phyloP scores from a whole-genome alignment of 2,329 filamentous ascomycete genomes.

The Aureobasidium subglaciale region DNA sequence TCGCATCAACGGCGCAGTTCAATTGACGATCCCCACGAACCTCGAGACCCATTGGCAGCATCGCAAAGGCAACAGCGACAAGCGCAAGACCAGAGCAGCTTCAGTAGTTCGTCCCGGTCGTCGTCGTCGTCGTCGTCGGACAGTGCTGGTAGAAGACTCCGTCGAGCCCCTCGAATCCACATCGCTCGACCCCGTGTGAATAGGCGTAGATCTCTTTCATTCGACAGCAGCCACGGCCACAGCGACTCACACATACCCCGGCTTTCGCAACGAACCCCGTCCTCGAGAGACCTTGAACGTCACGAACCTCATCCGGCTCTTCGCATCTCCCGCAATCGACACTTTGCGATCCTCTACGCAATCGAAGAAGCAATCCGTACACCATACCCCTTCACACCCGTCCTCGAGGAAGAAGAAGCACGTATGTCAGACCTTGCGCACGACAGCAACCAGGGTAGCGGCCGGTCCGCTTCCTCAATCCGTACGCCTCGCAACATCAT shows the following conservation, averaged over 20 bases:
- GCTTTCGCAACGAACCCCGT: constrained; percentile 27
- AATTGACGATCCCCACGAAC: constrained; percentile 44
- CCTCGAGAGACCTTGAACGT: constrained; percentile 24
- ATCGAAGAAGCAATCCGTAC: constrained; percentile 84
- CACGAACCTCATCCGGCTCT: constrained; percentile 47
- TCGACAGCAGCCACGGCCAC: constrained; percentile 33
- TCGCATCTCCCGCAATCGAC: constrained; percentile 75
- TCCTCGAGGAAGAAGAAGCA: constrained; percentile 80
- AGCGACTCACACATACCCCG: constrained; percentile 13
- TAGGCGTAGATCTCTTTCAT: constrained; percentile 37
- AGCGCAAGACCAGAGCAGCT: constrained; percentile 19
- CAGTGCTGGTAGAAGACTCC: constrained; percentile 43
- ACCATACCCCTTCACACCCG: constrained; percentile 74
- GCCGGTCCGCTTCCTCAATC: constrained; percentile 44
- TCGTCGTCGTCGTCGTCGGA: constrained; percentile 49
- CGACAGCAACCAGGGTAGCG: constrained; percentile 51
- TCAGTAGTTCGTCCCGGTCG: constrained; percentile 33
- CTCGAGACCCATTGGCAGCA: constrained; percentile 38
- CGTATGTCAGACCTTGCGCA: constrained; percentile 81
- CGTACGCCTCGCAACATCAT: constrained; percentile 86
- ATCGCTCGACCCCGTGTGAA: constrained; percentile 31
- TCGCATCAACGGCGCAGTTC: constrained; percentile 13
- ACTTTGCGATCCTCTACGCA: constrained; percentile 83
- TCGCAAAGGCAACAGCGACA: constrained; percentile 23
- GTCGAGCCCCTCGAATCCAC: constrained; percentile 48